A percentile compares a stretch with the other conserved stretches of the same genome.
phyloP scores from a whole-genome alignment of 768 basidiomycete genomes.

The Nidularia sp. region DNA sequence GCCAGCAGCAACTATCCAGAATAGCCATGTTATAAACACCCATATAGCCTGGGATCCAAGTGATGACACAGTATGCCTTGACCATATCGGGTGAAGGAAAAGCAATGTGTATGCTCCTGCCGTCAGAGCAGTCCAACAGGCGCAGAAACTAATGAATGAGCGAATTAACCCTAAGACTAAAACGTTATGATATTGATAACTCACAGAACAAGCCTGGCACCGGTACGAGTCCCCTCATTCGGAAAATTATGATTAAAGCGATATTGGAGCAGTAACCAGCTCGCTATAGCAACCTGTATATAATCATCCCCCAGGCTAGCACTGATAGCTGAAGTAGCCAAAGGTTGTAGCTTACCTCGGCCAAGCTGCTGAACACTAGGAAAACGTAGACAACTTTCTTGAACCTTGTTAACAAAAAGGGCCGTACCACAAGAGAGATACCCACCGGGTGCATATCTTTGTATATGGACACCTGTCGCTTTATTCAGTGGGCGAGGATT shows the following conservation, averaged over 20 bases:
- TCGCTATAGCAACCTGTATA: conserved; percentile 44
- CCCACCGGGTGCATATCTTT: conserved; percentile 52
- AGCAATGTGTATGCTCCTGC: conserved; percentile 50
- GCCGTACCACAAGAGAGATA: conserved; percentile 1
- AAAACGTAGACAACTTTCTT: conserved; percentile 46
- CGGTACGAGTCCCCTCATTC: conserved; percentile 35
- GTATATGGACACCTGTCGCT: conserved; percentile 36
- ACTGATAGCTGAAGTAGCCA: not conserved
- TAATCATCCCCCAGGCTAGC: not conserved
- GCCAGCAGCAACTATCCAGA: conserved; percentile 57
- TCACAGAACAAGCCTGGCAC: conserved; percentile 45
- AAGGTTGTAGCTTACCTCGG: conserved; percentile 28
- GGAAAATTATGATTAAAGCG: conserved; percentile 49
- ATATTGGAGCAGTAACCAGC: conserved; percentile 59
- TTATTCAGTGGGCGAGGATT: conserved; percentile 50
- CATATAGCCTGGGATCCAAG: conserved; percentile 58
- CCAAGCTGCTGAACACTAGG: conserved; percentile 42
- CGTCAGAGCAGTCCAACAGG: conserved; percentile 58
- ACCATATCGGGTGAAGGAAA: conserved; percentile 58
- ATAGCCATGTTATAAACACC: conserved; percentile 53
- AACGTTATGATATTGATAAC: conserved; percentile 10
- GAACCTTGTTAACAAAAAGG: not conserved
- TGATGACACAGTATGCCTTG: conserved; percentile 47
- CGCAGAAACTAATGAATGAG: conserved; percentile 38
- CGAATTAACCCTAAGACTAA: not conserved